A percentile compares a stretch with the other conserved stretches of the same genome.
Conservation (phyloP, 2,329 filamentous ascomycete species). For the Phaeosphaeriaceae sp. region DNA sequence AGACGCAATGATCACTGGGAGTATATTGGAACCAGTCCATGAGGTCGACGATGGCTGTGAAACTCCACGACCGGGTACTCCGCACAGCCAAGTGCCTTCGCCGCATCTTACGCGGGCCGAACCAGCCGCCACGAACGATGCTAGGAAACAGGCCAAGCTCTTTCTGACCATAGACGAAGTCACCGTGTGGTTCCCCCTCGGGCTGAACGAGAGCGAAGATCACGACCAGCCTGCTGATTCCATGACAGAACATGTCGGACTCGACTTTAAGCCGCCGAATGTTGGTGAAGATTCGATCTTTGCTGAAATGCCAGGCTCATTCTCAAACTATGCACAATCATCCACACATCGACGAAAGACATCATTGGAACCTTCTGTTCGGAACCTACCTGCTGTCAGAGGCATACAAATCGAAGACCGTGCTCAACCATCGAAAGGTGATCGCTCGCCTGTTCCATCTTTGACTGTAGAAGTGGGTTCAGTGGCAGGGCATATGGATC, state of each 20-base stretch:
- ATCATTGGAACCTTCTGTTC: conserved; percentile 29
- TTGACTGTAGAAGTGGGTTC: conserved; percentile 44
- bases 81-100: conserved; percentile 31
- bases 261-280: conserved; percentile 37
- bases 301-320: conserved; percentile 55
- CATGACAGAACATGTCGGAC: conserved; percentile 15
- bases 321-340: conserved; percentile 56
- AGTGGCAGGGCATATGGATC: conserved; percentile 42
- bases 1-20: conserved; percentile 38
- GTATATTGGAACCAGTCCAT: conserved; percentile 35
- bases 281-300: conserved; percentile 47
- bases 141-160: conserved; percentile 35
- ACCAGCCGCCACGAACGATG: conserved; percentile 2
- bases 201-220: conserved; percentile 23
- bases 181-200: conserved; percentile 48
- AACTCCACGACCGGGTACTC: conserved; percentile 48
- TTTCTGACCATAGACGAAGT: conserved; percentile 48
- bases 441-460: conserved; percentile 10
- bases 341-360: conserved; percentile 40
- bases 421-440: conserved; percentile 11
- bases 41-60: conserved; percentile 46
- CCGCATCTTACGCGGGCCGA: conserved; percentile 8
- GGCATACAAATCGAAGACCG: conserved; percentile 6
- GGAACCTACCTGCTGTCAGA: conserved; percentile 21
- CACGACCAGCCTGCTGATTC: conserved; percentile 10